Base-by-base conservation (phyloP, 2,329 filamentous ascomycete genomes). In the Capronia epimyces region DNA sequence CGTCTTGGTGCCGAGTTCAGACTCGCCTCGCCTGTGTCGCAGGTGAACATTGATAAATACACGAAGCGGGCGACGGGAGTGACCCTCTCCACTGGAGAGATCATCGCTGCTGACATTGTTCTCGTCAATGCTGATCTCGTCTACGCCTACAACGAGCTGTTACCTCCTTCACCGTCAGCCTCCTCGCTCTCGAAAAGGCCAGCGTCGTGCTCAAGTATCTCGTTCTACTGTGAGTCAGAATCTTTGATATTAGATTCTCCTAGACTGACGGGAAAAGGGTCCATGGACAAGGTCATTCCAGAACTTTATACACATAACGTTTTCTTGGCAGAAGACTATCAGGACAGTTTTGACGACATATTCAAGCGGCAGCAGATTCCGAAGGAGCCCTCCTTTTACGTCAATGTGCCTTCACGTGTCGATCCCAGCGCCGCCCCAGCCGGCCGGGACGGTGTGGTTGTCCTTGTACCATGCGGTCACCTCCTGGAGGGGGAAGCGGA, bases 41-140 rank as follows among this genome's bases (percentile, higher is more conserved):
- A 70, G 25, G 76, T 87, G 31, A 60, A 80, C 20, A 72, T 82
- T 6, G 72, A 72, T 1, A 50, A 68, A 1, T 76, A 82, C 58
- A 74, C 78, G 2, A 70, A 69, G 42, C 71, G 67, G 22, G 80
- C 77, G 7, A 76, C 71, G 0, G 84, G 84, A 1, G 81, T 87
- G 12, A 65, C 75, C 15, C 69, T 88, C 25, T 69, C 74, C 29
- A 74, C 72, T 12, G 82, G 81, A 39, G 78, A 82, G 57, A 66
- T 69, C n/a, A 61, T 87, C 4, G 65, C 68, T 0, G 83, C 84
- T 13, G 83, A 88, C 59, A 67, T 84, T 1, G 80, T 88, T 0
- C 74, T 88, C 13, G 76, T 86, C 60, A 89, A 89, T 60, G 82
- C 84, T 0, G 86, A 89, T 62, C 72, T 89, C 1, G 81, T 86